phyloP scores from a whole-genome alignment of 805 yeast genomes.

The Candida stauntonica region DNA sequence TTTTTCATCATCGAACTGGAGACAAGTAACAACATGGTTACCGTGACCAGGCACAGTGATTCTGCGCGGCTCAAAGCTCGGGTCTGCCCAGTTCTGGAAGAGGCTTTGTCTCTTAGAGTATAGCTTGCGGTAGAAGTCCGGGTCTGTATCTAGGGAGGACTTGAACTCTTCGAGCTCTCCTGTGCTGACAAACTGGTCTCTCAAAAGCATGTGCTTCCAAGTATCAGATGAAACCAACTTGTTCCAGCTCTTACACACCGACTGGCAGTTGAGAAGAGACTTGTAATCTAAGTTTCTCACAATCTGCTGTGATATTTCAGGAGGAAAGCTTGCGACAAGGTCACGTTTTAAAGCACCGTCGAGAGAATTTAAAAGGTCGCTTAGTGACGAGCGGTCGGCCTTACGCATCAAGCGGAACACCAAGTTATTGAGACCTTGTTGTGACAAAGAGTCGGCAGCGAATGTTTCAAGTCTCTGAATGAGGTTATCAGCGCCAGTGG shows the following conservation, averaged over 20 bases:
- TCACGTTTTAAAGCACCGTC: slow-evolving; percentile 65
- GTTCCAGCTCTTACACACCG: slow-evolving; percentile 71
- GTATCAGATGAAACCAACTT: slow-evolving; percentile 53
- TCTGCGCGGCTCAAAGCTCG: slow-evolving; percentile 61
- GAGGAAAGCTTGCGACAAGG: slow-evolving; percentile 63
- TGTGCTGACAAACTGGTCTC: slow-evolving; percentile 54
- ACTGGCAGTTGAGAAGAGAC: slow-evolving; percentile 56
- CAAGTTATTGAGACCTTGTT: slow-evolving; percentile 44
- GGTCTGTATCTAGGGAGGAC: slow-evolving; percentile 4
- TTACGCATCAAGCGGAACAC: slow-evolving; percentile 51
- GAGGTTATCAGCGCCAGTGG: slow-evolving; percentile 5
- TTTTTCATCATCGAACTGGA: slow-evolving; percentile 87
- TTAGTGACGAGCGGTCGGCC: slow-evolving; percentile 56
- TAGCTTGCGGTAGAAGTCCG: slow-evolving; percentile 11
- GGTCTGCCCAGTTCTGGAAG: slow-evolving; percentile 73
- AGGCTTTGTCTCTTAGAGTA: slow-evolving; percentile 24
- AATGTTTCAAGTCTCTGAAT: slow-evolving; percentile 15
- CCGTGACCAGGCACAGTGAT: slow-evolving; percentile 68
- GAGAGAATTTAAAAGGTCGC: slow-evolving; percentile 51
- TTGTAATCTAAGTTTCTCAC: slow-evolving; percentile 58
- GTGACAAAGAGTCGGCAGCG: slow-evolving; percentile 32
- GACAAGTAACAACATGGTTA: slow-evolving; percentile 84
- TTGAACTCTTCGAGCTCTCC: slow-evolving; percentile 37
- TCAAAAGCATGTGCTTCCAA: slow-evolving; percentile 64
- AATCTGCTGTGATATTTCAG: slow-evolving; percentile 66